A percentile compares a stretch with the other conserved stretches of the same genome.
Evolutionary conservation across 164 flowering plant genomes (phyloP).

Genomic region (Cinnamomum chago): DNA sequence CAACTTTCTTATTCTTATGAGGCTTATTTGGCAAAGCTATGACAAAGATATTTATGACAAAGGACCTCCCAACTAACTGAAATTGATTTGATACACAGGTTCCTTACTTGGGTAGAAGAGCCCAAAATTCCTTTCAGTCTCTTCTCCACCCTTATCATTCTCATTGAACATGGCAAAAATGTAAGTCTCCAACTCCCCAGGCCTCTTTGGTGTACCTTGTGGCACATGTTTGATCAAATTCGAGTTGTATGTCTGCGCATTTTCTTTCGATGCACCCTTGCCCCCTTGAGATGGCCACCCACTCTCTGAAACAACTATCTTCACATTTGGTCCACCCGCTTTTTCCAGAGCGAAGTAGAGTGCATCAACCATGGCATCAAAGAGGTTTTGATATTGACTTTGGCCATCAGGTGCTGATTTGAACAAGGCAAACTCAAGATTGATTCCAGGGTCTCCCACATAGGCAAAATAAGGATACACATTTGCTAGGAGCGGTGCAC

Average conservation of each 20-base stretch:
- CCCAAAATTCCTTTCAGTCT: slow-evolving; percentile 5
- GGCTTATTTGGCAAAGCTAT: too few relatives aligned
- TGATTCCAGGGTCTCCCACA: background rate
- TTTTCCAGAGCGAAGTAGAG: slow-evolving; percentile 13
- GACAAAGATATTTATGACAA: too few relatives aligned
- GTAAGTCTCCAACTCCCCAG: slow-evolving; percentile 6
- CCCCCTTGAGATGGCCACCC: slow-evolving; percentile 17
- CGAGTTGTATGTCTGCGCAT: slow-evolving; percentile 15
- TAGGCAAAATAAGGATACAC: slow-evolving; percentile 11
- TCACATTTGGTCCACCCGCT: background rate
- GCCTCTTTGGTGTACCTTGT: slow-evolving; percentile 14
- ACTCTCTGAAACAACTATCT: slow-evolving; percentile 13
- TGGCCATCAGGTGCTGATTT: background rate
- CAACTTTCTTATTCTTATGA: too few relatives aligned
- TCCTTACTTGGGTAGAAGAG: slow-evolving; percentile 10
- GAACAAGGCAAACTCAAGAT: background rate
- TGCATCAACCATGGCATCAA: slow-evolving; percentile 15
- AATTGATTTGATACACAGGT: slow-evolving; percentile 6
- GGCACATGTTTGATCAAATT: slow-evolving; percentile 10
- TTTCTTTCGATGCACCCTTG: slow-evolving; percentile 1
- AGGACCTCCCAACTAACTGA: background rate
- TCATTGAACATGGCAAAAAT: slow-evolving; percentile 16
- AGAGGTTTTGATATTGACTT: slow-evolving; percentile 1
- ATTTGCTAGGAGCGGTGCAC: slow-evolving; percentile 8
- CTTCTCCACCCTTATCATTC: background rate